phyloP scores from a whole-genome alignment of 768 basidiomycete genomes.

The Panaeolus papilionaceus region DNA sequence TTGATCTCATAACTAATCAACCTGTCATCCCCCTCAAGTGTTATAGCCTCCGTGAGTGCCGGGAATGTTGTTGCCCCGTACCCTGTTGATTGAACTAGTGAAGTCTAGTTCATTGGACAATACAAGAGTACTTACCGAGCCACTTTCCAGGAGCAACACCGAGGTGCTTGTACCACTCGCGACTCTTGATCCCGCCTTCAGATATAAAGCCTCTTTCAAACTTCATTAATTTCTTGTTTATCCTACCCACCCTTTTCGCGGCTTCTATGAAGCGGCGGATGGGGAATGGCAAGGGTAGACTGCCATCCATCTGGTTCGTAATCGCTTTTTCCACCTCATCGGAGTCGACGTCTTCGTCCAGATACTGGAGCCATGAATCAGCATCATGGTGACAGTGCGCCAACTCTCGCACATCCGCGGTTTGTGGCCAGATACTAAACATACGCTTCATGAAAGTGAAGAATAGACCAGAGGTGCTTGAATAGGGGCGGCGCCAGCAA shows the following conservation, averaged over 20 bases:
- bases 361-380: constrained; percentile 41
- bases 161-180: constrained; percentile 88
- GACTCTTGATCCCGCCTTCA: constrained; percentile 72
- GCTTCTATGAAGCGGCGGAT: constrained; percentile 58
- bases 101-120: background rate
- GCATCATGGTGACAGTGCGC: constrained; percentile 44
- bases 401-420: no score
- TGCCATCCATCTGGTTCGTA: background rate
- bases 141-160: constrained; percentile 89
- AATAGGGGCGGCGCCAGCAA: constrained; percentile 30
- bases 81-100: constrained; percentile 42
- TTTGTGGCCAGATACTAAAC: constrained; percentile 24
- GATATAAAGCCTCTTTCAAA: constrained; percentile 87
- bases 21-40: constrained; percentile 67
- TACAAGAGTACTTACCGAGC: constrained; percentile 57
- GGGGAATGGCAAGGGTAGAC: constrained; percentile 32
- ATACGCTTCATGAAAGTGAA: constrained; percentile 30
- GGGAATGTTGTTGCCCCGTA: constrained; percentile 90
- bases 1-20: constrained; percentile 65
- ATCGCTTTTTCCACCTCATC: constrained; percentile 15
- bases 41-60: constrained; percentile 78
- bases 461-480: constrained; percentile 20
- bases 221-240: constrained; percentile 68
- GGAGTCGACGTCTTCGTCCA: constrained; percentile 28
- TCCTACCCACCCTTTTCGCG: constrained; percentile 59